Conservation (phyloP, 2,329 filamentous ascomycete genomes). For the Scytalidium sp. region DNA sequence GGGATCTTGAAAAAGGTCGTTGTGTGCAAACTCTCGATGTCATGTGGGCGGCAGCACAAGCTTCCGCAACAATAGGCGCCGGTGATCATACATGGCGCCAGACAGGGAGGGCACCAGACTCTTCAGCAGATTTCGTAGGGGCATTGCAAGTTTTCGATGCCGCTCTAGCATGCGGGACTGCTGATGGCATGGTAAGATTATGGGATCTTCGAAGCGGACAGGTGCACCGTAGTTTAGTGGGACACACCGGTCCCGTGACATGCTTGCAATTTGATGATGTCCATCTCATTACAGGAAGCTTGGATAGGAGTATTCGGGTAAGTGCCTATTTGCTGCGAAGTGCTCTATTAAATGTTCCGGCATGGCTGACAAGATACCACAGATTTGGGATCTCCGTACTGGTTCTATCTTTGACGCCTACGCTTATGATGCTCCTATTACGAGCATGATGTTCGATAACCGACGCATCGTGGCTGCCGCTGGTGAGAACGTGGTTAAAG, state of each 20-base stretch:
- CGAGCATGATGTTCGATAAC: constrained; percentile 95
- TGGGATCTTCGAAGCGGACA: constrained; percentile 97
- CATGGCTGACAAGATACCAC: constrained; percentile 23
- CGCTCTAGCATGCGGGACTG: constrained; percentile 91
- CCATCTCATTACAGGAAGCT: constrained; percentile 88
- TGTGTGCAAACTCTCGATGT: constrained; percentile 97
- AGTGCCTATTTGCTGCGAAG: constrained; percentile 35
- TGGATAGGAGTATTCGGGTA: constrained; percentile 91
- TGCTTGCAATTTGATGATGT: constrained; percentile 95
- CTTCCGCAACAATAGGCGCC: constrained; percentile 64
- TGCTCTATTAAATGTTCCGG: background rate
- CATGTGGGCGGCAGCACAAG: constrained; percentile 95
- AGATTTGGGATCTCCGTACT: constrained; percentile 99
- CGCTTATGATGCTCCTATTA: constrained; percentile 88
- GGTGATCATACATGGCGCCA: constrained; percentile 68
- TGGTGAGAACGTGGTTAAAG: constrained; percentile 90
- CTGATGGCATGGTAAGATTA: constrained; percentile 92
- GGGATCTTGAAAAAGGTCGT: constrained; percentile 95
- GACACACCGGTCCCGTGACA: constrained; percentile 92
- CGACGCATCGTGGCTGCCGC: constrained; percentile 87
- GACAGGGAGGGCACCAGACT: constrained; percentile 60
- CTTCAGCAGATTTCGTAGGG: constrained; percentile 86
- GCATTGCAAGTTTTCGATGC: constrained; percentile 95
- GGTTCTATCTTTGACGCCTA: constrained; percentile 95
- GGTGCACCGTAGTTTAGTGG: constrained; percentile 93